Conservation (phyloP, 176 grass and related monocot genomes). For the Puccinellia tenuiflora region DNA sequence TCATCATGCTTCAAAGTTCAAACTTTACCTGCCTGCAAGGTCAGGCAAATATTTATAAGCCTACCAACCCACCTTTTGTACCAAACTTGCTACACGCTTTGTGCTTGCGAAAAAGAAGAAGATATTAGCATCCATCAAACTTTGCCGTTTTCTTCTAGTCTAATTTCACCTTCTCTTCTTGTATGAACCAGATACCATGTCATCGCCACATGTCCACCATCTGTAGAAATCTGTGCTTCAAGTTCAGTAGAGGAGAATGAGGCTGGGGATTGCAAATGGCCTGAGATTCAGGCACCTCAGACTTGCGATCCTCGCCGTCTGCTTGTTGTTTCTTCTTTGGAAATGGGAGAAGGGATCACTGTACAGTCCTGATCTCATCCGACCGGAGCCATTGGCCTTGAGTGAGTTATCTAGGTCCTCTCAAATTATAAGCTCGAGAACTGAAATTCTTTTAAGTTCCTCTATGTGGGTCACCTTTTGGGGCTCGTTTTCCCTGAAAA, state of each 20-base stretch:
- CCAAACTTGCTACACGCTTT: not conserved
- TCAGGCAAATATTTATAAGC: not conserved
- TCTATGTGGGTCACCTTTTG: not conserved
- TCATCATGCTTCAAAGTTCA: not conserved
- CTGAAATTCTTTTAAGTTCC: not conserved
- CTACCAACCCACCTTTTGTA: not conserved
- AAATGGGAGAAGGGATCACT: slow-evolving; percentile 56
- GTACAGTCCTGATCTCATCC: slow-evolving; percentile 15
- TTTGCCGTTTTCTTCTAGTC: not conserved
- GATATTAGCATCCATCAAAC: not conserved
- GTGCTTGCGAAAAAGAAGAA: not conserved
- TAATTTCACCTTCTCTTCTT: not conserved
- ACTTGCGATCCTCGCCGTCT: slow-evolving; percentile 30
- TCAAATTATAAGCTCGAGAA: not conserved
- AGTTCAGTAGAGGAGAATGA: slow-evolving; percentile 35
- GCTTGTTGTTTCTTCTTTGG: slow-evolving; percentile 40
- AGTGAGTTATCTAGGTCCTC: slow-evolving; percentile 46
- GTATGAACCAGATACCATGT: not conserved
- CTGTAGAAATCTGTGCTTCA: not conserved
- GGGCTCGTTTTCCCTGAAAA: not conserved
- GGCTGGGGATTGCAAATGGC: slow-evolving; percentile 35
- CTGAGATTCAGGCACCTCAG: slow-evolving; percentile 53
- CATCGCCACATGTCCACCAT: not conserved
- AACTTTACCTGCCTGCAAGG: not conserved
- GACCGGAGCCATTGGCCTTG: slow-evolving; percentile 28